Evolutionary conservation across 1,139 yeast genomes (phyloP).

Genomic region (Trichomonascaceae sp.): DNA sequence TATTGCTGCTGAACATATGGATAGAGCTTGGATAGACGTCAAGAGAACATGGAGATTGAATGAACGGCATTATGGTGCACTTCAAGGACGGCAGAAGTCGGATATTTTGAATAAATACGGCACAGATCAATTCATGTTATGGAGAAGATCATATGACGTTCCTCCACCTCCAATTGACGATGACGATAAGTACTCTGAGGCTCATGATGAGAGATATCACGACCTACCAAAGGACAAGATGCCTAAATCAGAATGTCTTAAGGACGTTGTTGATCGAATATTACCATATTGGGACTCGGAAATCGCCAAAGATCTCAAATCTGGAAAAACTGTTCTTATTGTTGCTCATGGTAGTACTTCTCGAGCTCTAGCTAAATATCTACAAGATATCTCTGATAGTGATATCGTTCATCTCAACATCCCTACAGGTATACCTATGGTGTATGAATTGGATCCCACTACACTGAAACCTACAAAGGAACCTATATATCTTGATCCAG

Average conservation of each 20-base stretch:
- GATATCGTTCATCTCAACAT: constrained; percentile 93
- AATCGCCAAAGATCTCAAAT: constrained; percentile 77
- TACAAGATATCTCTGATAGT: constrained; percentile 86
- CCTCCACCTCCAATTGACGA: constrained; percentile 91
- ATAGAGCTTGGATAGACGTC: constrained; percentile 86
- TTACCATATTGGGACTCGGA: constrained; percentile 97
- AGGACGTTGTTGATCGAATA: constrained; percentile 92
- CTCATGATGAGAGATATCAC: constrained; percentile 75
- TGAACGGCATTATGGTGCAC: constrained; percentile 98
- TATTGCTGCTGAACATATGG: constrained; percentile 85
- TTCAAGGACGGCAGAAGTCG: constrained; percentile 98
- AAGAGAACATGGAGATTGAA: constrained; percentile 96
- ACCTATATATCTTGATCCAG: constrained; percentile 96
- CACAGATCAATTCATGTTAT: constrained; percentile 86
- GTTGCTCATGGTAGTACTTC: constrained; percentile 99
- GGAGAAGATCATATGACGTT: constrained; percentile 96
- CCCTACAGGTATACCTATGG: constrained; percentile 99
- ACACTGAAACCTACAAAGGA: constrained; percentile 85
- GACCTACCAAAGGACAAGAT: constrained; percentile 77
- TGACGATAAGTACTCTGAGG: constrained; percentile 77
- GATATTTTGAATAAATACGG: constrained; percentile 85
- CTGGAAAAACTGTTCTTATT: constrained; percentile 83
- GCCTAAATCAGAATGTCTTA: constrained; percentile 93
- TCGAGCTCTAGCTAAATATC: constrained; percentile 94
- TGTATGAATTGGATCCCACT: constrained; percentile 80